Evolutionary conservation across 768 basidiomycete genomes (phyloP).

Genomic region (Rhodotorula paludigena): DNA sequence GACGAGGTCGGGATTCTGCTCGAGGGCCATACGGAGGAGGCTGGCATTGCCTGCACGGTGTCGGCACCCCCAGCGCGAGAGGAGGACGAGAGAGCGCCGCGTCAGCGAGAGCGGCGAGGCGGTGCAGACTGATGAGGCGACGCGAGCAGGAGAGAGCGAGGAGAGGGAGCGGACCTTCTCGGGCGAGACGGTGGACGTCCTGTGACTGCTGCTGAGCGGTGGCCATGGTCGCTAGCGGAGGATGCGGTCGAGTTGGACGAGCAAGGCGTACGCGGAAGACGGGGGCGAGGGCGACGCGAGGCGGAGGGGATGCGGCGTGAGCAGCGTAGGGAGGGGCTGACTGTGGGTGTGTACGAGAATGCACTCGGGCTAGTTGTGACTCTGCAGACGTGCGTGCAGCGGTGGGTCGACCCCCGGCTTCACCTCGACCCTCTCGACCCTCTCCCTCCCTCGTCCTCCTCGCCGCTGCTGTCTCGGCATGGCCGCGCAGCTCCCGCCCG

Average conservation of each 20-base stretch:
- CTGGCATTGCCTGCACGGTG: constrained; percentile 13
- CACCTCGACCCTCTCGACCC: too few species aligned
- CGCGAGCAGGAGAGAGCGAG: not conserved
- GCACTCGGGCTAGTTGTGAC: too few species aligned
- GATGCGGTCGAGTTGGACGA: too few species aligned
- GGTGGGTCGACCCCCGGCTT: too few species aligned
- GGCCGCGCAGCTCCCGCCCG: constrained; percentile 54
- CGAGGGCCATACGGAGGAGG: constrained; percentile 10
- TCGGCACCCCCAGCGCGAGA: not conserved
- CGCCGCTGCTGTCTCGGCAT: not conserved
- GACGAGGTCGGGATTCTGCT: constrained; percentile 16
- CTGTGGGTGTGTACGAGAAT: too few species aligned
- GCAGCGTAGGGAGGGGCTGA: too few species aligned
- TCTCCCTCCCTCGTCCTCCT: too few species aligned
- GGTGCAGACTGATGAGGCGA: not conserved
- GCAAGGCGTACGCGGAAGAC: too few species aligned
- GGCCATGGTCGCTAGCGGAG: constrained; percentile 3
- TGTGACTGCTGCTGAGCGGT: not conserved
- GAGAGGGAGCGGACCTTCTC: constrained; percentile 29
- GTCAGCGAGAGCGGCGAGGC: constrained; percentile 2
- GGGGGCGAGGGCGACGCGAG: too few species aligned
- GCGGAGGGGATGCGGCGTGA: too few species aligned
- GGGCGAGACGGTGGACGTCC: constrained; percentile 28
- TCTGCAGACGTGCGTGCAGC: too few species aligned
- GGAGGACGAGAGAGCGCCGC: not conserved